Evolutionary conservation across 495 filamentous ascomycete genomes (phyloP), one percentile per base, ranked within the genome.

Genomic region (Trichocladium antarcticum): DNA sequence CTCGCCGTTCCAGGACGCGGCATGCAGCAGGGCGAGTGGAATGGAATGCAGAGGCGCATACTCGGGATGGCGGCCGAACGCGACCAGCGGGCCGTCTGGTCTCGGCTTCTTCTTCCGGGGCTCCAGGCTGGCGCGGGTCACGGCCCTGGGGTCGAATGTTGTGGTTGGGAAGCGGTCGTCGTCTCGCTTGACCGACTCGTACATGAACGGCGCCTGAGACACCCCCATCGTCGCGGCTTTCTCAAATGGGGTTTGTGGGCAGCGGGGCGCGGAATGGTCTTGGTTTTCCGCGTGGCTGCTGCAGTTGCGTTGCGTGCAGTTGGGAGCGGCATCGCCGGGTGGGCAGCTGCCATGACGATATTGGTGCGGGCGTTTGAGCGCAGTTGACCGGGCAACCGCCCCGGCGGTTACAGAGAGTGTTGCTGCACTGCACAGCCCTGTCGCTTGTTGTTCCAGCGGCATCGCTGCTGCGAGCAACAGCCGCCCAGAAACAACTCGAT

Each of bases 31-130:
- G 43, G 42, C 22, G 5, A 41, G 0, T 22, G 16, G n/a, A 38
- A 44, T 46, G 49, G 37, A 41, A 41, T 28, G 14, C 19, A 3
- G 3, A 27, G 8, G 3, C 21, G 20, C 79, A 55, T 79, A 88
- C 84, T 93, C 87, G 10, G 87, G 85, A 69, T 93, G 87, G 42
- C 78, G 70, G 61, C 87, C 87, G 68, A 92, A 76, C 50, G 82
- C 73, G 47, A 95, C 71, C 60, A 90, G 64, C 17, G 86, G 87
- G 0, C 84, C 87, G 22, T 84, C 74, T 27, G 67, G 73, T 72
- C 83, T 83, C n/a, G 74, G 73, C 69, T 84, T 83, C 11, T 72
- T 69, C 47, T 74, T 78, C 50, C 74, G 73, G 14, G 68, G 71
- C 52, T 75, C 67, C 57, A 69, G 80, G 63, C 83, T 87, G 48